These are phyloP conservation scores for Colletotrichum tamarilloi DNA, from an alignment of 2,329 filamentous ascomycete species.

Conservation along the genomic window DNA sequence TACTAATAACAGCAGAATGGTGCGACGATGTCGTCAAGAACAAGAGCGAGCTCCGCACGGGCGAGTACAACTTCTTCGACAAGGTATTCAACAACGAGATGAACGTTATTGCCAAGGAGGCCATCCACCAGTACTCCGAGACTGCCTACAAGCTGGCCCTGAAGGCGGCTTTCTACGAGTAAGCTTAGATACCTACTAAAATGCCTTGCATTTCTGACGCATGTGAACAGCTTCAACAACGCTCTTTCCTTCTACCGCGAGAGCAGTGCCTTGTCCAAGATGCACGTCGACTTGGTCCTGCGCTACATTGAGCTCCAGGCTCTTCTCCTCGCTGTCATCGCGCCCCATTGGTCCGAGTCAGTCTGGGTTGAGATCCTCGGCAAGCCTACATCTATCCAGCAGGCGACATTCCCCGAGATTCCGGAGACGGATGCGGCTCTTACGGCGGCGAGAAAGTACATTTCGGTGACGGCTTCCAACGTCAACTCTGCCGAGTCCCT, in stretches of 20 bases:
- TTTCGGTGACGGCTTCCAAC: constrained; percentile 78
- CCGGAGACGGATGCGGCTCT: constrained; percentile 74
- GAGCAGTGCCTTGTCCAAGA: constrained; percentile 80
- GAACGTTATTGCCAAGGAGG: constrained; percentile 83
- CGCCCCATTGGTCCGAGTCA: constrained; percentile 94
- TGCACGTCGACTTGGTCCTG: constrained; percentile 84
- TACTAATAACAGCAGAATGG: constrained; percentile 71
- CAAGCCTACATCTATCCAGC: constrained; percentile 81
- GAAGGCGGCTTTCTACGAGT: constrained; percentile 87
- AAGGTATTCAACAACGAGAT: constrained; percentile 93
- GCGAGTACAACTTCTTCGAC: constrained; percentile 85
- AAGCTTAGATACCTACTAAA: neutral
- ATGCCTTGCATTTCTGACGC: constrained; percentile 3
- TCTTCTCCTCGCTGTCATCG: constrained; percentile 83
- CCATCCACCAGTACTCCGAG: constrained; percentile 75
- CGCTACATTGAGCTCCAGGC: constrained; percentile 90
- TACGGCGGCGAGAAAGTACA: constrained; percentile 84
- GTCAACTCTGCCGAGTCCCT: constrained; percentile 87
- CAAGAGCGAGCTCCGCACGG: constrained; percentile 77
- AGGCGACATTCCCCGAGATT: constrained; percentile 78
- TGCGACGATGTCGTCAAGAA: constrained; percentile 86
- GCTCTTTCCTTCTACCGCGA: constrained; percentile 94
- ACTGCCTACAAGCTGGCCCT: constrained; percentile 74
- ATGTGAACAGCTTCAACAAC: constrained; percentile 68
- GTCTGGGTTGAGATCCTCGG: constrained; percentile 93